Percentiles rank a stretch among this genome's conserved stretches.
Conservation (phyloP, 768 basidiomycete genomes). For the Leucogyrophana mollusca region DNA sequence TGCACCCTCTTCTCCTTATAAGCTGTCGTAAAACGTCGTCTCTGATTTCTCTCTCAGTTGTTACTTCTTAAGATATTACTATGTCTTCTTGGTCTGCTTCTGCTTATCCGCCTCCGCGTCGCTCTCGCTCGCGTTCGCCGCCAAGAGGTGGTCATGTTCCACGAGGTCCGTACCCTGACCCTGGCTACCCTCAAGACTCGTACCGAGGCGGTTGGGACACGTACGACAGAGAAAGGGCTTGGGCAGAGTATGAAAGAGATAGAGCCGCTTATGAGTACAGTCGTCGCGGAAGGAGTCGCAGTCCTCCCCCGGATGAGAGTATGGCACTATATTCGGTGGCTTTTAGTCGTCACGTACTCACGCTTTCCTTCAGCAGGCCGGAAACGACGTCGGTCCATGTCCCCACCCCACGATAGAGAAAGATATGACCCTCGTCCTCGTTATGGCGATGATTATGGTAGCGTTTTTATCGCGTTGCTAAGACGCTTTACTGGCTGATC, state of each 20-base stretch:
- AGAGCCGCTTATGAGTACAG: slow-evolving; percentile 65
- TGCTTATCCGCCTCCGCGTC: slow-evolving; percentile 72
- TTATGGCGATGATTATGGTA: slow-evolving; percentile 82
- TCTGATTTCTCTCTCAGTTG: slow-evolving; percentile 48
- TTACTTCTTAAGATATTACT: slow-evolving; percentile 36
- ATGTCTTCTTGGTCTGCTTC: slow-evolving; percentile 76
- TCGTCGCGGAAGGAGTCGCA: slow-evolving; percentile 75
- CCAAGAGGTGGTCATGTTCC: slow-evolving; percentile 49
- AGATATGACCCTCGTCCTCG: slow-evolving; percentile 81
- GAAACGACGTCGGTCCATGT: slow-evolving; percentile 74
- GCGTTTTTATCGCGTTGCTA: slow-evolving; percentile 19
- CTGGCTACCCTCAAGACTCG: slow-evolving; percentile 53
- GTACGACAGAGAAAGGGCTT: slow-evolving; percentile 67
- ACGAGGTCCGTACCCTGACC: slow-evolving; percentile 56
- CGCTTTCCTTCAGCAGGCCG: slow-evolving; percentile 44
- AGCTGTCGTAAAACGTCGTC: slow-evolving; percentile 47
- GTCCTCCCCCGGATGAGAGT: slow-evolving; percentile 73
- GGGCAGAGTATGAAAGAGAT: slow-evolving; percentile 67
- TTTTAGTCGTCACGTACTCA: background rate
- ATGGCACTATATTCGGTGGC: too few relatives aligned
- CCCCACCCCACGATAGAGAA: slow-evolving; percentile 81
- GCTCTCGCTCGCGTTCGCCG: slow-evolving; percentile 84
- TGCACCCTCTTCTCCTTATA: slow-evolving; percentile 59
- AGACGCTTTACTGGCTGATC: background rate
- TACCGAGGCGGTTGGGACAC: slow-evolving; percentile 68